Evolutionary conservation across 495 filamentous ascomycete genomes (phyloP), one percentile per base, ranked within the genome.

Genomic region (Xylaria acuta): DNA sequence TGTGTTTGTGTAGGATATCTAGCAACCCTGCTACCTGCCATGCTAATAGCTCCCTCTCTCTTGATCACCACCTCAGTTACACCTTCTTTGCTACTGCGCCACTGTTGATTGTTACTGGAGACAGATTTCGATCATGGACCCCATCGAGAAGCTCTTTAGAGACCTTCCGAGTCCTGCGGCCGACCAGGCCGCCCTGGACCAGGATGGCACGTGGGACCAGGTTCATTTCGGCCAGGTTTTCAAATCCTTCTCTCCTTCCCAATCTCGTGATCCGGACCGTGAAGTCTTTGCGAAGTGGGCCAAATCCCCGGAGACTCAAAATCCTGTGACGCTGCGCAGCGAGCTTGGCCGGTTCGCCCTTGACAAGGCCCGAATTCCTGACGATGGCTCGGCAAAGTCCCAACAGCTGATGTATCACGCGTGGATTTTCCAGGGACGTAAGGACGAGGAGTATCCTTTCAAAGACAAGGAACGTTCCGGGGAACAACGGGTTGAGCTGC

Each of bases 391-490:
- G 27, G 22, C 41, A 30, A 65, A 65, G 62, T 47, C 62, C 25
- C 40, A 49, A n/a, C 62, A 65, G 25, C 62, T 65, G 12, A 65
- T 34, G 12, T 65, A 47, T 20, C 41, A 65, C 36, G 40, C 22
- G 25, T 65, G 62, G 62, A 65, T 65, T 34, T 65, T 22, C 25
- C 62, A 65, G 27, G 62, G 62, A 30, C 62, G 62, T 34, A 65
- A 65, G 27, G 62, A 65, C 27, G 62, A 65, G 34, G 62, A 45
- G 5, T 65, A 47, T 14, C 41, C 62, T n/a, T 65, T 65, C 62
- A 65, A 32, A 25, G 9, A 27, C 62, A 47, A 65, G 62, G 27
- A 34, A 8, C 8, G 5, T 47, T n/a, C 62, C 22, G 62, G 22
- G 25, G 62, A 7, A 47, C 25, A 65, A 8, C 41, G 12, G 18